Conservation (phyloP, 2,329 filamentous ascomycete species). For the Penicillium palitans region DNA sequence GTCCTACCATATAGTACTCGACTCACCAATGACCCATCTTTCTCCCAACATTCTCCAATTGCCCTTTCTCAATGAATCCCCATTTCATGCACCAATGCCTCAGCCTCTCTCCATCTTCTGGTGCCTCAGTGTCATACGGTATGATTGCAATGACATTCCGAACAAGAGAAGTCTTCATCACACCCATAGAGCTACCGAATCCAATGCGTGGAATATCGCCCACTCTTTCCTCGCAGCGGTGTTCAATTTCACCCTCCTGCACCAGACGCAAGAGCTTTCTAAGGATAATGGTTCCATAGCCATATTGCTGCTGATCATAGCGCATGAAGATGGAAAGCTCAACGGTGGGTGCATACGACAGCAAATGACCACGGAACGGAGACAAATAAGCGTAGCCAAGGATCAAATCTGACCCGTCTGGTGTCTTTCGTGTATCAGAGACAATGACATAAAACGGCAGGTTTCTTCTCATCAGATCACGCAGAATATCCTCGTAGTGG, state of each 20-base stretch:
- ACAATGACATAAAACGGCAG: conserved; percentile 44
- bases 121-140: conserved; percentile 39
- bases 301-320: conserved; percentile 32
- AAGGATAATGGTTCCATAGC: conserved; percentile 38
- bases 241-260: conserved; percentile 20
- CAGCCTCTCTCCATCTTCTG: conserved; percentile 34
- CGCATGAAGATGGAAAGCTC: conserved; percentile 45
- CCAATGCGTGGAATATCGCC: conserved; percentile 2
- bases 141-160: conserved; percentile 41
- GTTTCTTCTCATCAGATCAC: conserved; percentile 24
- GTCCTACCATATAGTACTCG: too few species aligned
- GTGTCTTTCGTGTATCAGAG: conserved; percentile 13
- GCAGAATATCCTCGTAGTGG: conserved; percentile 32
- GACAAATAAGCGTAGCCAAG: conserved; percentile 40
- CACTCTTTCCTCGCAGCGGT: conserved; percentile 6
- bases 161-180: conserved; percentile 16
- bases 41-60: conserved; percentile 40
- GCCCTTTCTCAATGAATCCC: conserved; percentile 42
- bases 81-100: conserved; percentile 41
- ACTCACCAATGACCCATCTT: conserved; percentile 41
- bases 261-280: conserved; percentile 31
- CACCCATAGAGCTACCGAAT: neutral
- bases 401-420: conserved; percentile 17
- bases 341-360: conserved; percentile 43
- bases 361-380: conserved; percentile 37